These are phyloP conservation scores for Stentor roeselii DNA, from an alignment of 73 alveolate genomes.

Conservation along the genomic window DNA sequence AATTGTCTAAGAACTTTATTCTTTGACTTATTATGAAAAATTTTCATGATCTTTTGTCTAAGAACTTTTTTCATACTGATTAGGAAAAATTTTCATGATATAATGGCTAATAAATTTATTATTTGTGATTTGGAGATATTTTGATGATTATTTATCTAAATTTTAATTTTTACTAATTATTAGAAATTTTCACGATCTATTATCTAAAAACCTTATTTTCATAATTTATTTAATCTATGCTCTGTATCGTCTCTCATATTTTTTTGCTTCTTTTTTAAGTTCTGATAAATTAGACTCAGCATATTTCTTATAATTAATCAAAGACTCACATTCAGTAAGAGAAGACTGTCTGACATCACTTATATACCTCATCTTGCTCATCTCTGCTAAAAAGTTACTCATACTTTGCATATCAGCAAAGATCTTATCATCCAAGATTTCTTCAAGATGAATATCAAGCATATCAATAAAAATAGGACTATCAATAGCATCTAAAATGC, in stretches of 20 bases:
- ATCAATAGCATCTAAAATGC: background rate
- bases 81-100: background rate
- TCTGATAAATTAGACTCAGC: background rate
- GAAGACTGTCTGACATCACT: background rate
- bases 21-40: no score
- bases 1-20: no score
- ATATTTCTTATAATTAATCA: no score
- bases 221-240: no score
- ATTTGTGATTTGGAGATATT: background rate
- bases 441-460: background rate
- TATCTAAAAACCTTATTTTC: no score
- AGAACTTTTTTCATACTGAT: background rate
- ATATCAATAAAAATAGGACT: background rate
- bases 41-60: no score
- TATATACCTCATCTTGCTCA: background rate
- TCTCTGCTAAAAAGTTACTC: background rate
- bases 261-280: no score
- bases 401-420: no score
- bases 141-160: no score
- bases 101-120: background rate
- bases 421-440: background rate
- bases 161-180: no score
- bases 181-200: no score
- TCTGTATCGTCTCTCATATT: background rate
- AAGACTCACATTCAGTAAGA: background rate